These are phyloP conservation scores for Boletus coffeatus DNA, from an alignment of 1,284 basidiomycete genomes.

Conservation along the genomic window DNA sequence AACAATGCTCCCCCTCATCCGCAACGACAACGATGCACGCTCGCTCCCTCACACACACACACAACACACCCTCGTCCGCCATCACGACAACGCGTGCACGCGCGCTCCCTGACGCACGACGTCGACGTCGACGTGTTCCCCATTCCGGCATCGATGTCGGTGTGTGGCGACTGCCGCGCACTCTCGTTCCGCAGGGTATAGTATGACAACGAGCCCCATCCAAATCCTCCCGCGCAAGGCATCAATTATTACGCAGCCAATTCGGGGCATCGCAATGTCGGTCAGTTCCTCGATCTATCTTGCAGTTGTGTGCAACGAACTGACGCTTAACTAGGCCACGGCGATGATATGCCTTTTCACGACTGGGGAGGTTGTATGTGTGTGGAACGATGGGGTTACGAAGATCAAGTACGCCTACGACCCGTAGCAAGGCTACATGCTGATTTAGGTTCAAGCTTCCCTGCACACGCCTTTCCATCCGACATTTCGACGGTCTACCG, in stretches of 20 bases:
- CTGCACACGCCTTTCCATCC: conserved; percentile 62
- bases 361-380: conserved; percentile 75
- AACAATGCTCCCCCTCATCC: too few species aligned
- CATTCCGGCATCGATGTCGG: too few species aligned
- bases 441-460: conserved; percentile 45
- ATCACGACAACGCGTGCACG: too few species aligned
- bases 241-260: conserved; percentile 67
- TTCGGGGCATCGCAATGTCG: conserved; percentile 66
- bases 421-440: conserved; percentile 7
- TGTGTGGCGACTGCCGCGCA: too few species aligned
- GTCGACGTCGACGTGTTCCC: too few species aligned
- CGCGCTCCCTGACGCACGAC: too few species aligned
- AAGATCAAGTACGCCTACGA: conserved; percentile 58
- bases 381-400: conserved; percentile 74
- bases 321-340: conserved; percentile 51
- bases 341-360: conserved; percentile 78
- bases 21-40: too few species aligned
- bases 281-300: conserved; percentile 38
- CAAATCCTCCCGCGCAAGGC: conserved; percentile 84
- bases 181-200: conserved; percentile 49
- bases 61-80: too few species aligned
- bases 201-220: conserved; percentile 67
- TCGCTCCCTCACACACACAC: too few species aligned
- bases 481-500: conserved; percentile 69
- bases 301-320: conserved; percentile 3